These are phyloP conservation scores for Pachyrhizus erosus DNA, from an alignment of 306 rosid genomes.

Conservation along the genomic window DNA sequence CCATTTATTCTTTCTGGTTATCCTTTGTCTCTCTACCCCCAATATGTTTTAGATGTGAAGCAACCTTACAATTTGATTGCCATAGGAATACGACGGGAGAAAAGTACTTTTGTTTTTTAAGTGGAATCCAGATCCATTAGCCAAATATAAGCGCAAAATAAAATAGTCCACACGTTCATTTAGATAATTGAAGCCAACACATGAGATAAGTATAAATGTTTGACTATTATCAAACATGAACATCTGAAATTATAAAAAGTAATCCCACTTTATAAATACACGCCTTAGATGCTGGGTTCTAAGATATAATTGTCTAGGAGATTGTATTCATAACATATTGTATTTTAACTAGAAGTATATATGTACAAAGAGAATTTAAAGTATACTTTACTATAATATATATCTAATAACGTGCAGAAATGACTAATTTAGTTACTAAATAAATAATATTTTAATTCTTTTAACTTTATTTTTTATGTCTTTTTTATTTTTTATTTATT, in stretches of 20 bases:
- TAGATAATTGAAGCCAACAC: conserved; percentile 11
- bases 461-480: no score
- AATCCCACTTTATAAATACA: not conserved
- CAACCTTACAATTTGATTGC: not conserved
- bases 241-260: not conserved
- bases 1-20: not conserved
- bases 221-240: not conserved
- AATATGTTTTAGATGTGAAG: not conserved
- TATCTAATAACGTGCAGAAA: not conserved
- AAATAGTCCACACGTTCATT: not conserved
- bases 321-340: not conserved
- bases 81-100: not conserved
- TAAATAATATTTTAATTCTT: not conserved
- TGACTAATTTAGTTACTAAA: not conserved
- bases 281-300: not conserved
- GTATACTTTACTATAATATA: no score
- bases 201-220: conserved; percentile 7
- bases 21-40: not conserved
- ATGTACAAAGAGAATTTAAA: no score
- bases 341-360: not conserved
- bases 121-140: not conserved
- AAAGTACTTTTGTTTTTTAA: not conserved
- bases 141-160: not conserved
- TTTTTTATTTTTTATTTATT: no score
- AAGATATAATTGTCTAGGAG: not conserved